A percentile compares a stretch with the other conserved stretches of the same genome.
Conservation (phyloP, 1,284 basidiomycete genomes). For the Moesziomyces antarcticus region DNA sequence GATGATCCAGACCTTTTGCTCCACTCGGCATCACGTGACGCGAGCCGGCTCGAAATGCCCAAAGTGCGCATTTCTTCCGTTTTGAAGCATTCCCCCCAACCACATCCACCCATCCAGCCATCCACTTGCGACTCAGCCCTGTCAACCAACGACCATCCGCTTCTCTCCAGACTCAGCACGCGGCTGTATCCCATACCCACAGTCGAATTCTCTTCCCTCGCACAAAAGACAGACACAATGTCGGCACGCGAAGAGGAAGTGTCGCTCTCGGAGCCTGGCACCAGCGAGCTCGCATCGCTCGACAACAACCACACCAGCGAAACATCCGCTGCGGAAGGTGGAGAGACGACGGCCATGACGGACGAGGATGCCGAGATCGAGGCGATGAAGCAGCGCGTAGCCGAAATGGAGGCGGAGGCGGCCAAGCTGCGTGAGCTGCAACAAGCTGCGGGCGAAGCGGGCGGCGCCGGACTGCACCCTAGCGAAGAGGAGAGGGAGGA, state of each 20-base stretch:
- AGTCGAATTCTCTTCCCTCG: no score
- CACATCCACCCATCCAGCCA: not conserved
- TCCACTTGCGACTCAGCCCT: not conserved
- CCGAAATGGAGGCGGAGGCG: slow-evolving; percentile 90
- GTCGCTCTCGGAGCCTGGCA: slow-evolving; percentile 41
- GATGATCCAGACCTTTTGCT: slow-evolving; percentile 5
- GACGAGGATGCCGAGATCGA: slow-evolving; percentile 70
- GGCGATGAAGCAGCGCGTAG: slow-evolving; percentile 81
- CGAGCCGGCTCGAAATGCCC: slow-evolving; percentile 3
- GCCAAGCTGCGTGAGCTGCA: slow-evolving; percentile 89
- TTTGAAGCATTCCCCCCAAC: not conserved
- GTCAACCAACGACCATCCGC: not conserved
- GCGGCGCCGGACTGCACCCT: slow-evolving; percentile 35
- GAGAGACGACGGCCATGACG: slow-evolving; percentile 32
- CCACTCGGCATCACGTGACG: slow-evolving; percentile 29
- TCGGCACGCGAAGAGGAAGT: slow-evolving; percentile 45
- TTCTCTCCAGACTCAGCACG: no score
- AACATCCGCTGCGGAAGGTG: not conserved
- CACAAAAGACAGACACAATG: slow-evolving; percentile 10
- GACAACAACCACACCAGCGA: slow-evolving; percentile 9
- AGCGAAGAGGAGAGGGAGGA: slow-evolving; percentile 71
- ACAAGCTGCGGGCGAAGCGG: slow-evolving; percentile 77
- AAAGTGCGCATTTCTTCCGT: not conserved
- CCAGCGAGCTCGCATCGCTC: slow-evolving; percentile 21
- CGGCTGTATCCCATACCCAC: no score